Evolutionary conservation across 768 basidiomycete genomes (phyloP).

Genomic region (Termitomyces sp.): DNA sequence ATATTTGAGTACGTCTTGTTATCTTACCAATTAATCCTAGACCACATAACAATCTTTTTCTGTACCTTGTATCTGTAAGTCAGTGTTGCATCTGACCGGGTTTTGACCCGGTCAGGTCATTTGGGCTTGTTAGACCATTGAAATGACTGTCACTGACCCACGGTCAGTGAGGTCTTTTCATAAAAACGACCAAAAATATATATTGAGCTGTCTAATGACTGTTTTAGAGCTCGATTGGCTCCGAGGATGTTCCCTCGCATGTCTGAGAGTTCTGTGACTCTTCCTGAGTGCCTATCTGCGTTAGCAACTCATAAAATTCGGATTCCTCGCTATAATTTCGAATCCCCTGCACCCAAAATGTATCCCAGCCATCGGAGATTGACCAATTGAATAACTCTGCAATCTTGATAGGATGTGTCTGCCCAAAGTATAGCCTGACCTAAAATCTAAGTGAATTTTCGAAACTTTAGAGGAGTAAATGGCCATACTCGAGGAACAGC

Average conservation of each 20-base stretch:
- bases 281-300: neutral
- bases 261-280: neutral
- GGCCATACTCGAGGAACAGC: too few relatives aligned
- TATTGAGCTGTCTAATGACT: neutral
- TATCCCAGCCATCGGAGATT: neutral
- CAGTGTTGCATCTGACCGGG: conserved; percentile 1
- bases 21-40: too few relatives aligned
- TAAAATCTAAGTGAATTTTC: too few relatives aligned
- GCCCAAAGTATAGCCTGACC: neutral
- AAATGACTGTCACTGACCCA: conserved; percentile 3
- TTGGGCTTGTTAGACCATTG: neutral
- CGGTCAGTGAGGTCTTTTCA: neutral
- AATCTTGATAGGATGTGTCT: neutral
- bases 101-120: neutral
- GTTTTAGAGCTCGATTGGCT: neutral
- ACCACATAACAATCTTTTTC: too few relatives aligned
- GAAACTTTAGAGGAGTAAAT: too few relatives aligned
- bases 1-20: too few relatives aligned
- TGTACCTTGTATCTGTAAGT: too few relatives aligned
- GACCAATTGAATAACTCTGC: neutral
- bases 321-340: neutral
- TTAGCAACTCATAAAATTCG: neutral
- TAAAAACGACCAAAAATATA: neutral
- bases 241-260: neutral
- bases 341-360: neutral